These are phyloP conservation scores for Tulasnella sp. DNA, from an alignment of 768 basidiomycete genomes.

Conservation along the genomic window DNA sequence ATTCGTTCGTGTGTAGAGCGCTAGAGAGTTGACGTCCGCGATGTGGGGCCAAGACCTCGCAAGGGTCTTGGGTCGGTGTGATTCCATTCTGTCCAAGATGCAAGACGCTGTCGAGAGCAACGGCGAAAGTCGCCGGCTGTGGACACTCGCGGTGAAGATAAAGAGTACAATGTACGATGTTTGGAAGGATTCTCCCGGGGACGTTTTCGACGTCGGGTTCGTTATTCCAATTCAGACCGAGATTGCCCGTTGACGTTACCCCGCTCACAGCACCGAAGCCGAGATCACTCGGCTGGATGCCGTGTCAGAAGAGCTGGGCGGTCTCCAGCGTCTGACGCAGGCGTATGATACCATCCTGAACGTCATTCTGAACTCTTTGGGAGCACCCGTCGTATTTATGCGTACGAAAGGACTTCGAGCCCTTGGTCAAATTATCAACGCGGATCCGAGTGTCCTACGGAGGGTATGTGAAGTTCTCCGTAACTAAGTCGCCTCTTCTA, in stretches of 20 bases:
- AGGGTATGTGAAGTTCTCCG: conserved; percentile 36
- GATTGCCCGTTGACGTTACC: not conserved
- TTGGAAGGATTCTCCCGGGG: conserved; percentile 55
- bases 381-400: conserved; percentile 80
- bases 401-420: conserved; percentile 89
- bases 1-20: conserved; percentile 43
- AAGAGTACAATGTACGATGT: conserved; percentile 54
- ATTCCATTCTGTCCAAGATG: conserved; percentile 35
- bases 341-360: conserved; percentile 78
- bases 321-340: conserved; percentile 57
- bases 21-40: conserved; percentile 66
- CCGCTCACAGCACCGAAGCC: conserved; percentile 45
- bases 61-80: conserved; percentile 46
- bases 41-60: conserved; percentile 77
- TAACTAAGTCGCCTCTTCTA: not conserved
- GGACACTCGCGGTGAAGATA: conserved; percentile 32
- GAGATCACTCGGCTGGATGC: conserved; percentile 56
- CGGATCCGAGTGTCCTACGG: conserved; percentile 72
- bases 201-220: conserved; percentile 77
- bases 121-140: conserved; percentile 24
- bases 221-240: conserved; percentile 19
- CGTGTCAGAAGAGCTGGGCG: conserved; percentile 63
- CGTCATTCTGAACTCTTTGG: conserved; percentile 64
- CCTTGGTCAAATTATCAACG: conserved; percentile 76
- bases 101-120: conserved; percentile 22